Percentiles rank a stretch among this genome's conserved stretches.
Evolutionary conservation across 2,329 filamentous ascomycete species (phyloP).

Genomic region (Pseudogymnoascus sp.): DNA sequence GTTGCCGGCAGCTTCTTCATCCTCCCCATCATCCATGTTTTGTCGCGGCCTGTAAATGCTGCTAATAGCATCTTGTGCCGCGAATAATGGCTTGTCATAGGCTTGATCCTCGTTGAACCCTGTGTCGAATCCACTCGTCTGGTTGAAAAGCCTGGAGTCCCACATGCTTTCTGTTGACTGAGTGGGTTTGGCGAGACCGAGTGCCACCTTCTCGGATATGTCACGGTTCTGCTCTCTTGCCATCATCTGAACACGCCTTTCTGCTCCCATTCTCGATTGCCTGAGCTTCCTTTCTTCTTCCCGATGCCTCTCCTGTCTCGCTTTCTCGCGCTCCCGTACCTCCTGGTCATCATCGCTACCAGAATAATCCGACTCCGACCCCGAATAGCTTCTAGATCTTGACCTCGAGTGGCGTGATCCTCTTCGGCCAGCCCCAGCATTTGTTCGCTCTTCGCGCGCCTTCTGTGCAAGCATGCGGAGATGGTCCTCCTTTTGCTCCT

Average conservation of each 20-base stretch:
- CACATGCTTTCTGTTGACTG: constrained; percentile 92
- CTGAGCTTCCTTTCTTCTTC: constrained; percentile 86
- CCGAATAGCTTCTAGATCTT: constrained; percentile 42
- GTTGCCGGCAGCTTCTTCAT: constrained; percentile 69
- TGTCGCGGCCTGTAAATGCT: constrained; percentile 83
- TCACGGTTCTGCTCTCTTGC: constrained; percentile 93
- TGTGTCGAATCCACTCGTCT: constrained; percentile 79
- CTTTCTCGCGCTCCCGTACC: constrained; percentile 66
- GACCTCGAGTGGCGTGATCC: constrained; percentile 30
- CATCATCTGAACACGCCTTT: constrained; percentile 85
- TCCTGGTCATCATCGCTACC: constrained; percentile 54
- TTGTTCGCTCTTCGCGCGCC: constrained; percentile 72
- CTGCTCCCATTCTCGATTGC: constrained; percentile 91
- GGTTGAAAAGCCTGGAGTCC: constrained; percentile 91
- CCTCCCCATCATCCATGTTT: constrained; percentile 66
- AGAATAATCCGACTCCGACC: constrained; percentile 38
- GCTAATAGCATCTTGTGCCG: constrained; percentile 87
- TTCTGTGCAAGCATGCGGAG: constrained; percentile 82
- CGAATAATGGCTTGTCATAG: constrained; percentile 95
- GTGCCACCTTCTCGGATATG: constrained; percentile 91
- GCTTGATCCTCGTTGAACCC: constrained; percentile 97
- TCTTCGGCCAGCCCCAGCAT: constrained; percentile 40
- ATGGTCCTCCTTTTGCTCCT: constrained; percentile 86
- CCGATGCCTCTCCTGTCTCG: constrained; percentile 66
- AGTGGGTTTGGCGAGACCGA: constrained; percentile 90